Conservation (phyloP, 331 rosid genomes). For the Acacia pycnantha region DNA sequence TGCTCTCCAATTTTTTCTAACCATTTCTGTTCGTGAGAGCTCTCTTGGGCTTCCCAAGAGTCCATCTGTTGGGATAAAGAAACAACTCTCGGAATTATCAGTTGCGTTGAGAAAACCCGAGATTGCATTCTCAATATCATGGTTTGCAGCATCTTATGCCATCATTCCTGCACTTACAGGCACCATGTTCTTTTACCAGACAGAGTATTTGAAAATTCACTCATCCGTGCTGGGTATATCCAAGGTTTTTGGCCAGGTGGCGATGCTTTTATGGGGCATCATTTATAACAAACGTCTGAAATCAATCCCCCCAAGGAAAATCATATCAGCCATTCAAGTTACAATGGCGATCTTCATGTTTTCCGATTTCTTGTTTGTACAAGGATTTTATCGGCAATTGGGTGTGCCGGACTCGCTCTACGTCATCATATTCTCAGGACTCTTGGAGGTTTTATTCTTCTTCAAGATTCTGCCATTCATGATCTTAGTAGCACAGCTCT, state of each 20-base stretch:
- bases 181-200: slow-evolving; percentile 96
- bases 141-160: slow-evolving; percentile 88
- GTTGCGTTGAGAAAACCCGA: slow-evolving; percentile 60
- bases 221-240: slow-evolving; percentile 79
- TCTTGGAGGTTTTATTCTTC: slow-evolving; percentile 71
- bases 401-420: slow-evolving; percentile 71
- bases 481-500: slow-evolving; percentile 64
- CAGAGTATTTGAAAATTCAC: slow-evolving; percentile 60
- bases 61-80: slow-evolving; percentile 53
- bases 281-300: slow-evolving; percentile 60
- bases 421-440: slow-evolving; percentile 74
- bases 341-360: slow-evolving; percentile 70
- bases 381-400: slow-evolving; percentile 59
- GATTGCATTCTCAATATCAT: slow-evolving; percentile 60
- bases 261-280: slow-evolving; percentile 82
- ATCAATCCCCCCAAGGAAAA: slow-evolving; percentile 62
- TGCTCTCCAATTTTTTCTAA: slow-evolving; percentile 61
- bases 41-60: slow-evolving; percentile 66
- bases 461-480: slow-evolving; percentile 83
- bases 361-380: slow-evolving; percentile 79
- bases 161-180: slow-evolving; percentile 79
- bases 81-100: slow-evolving; percentile 60
- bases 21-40: slow-evolving; percentile 53
- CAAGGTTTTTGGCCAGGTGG: slow-evolving; percentile 87
- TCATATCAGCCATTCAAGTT: slow-evolving; percentile 70